Evolutionary conservation across 768 basidiomycete species (phyloP).

Genomic region (Suillus cothurnatus): DNA sequence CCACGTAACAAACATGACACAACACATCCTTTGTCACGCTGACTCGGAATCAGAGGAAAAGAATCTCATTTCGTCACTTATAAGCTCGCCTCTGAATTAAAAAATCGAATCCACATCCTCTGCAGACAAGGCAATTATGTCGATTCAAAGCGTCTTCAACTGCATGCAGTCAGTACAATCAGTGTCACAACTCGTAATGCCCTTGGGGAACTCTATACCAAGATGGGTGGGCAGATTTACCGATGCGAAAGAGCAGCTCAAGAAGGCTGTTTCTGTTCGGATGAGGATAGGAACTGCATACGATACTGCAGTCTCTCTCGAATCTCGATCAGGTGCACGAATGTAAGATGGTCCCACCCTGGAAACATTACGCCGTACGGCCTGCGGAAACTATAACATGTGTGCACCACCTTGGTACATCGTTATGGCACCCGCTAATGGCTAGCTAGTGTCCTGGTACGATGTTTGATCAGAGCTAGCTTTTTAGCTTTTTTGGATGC

Average conservation of each 20-base stretch:
- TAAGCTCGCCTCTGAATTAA: too few species aligned
- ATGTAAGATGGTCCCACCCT: conserved; percentile 26
- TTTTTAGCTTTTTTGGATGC: conserved; percentile 28
- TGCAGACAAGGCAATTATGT: conserved; percentile 14
- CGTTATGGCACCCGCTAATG: neutral
- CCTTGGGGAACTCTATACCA: conserved; percentile 38
- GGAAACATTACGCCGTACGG: conserved; percentile 26
- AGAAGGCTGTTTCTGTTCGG: conserved; percentile 32
- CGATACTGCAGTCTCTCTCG: conserved; percentile 35
- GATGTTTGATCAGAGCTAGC: conserved; percentile 17
- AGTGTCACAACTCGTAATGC: conserved; percentile 12
- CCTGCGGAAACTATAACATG: conserved; percentile 31
- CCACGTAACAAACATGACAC: conserved; percentile 24
- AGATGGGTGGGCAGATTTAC: conserved; percentile 35
- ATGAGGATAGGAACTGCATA: conserved; percentile 24
- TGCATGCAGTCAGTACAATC: conserved; percentile 25
- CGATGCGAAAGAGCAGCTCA: conserved; percentile 40
- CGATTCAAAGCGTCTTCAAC: conserved; percentile 33
- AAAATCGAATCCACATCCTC: too few species aligned
- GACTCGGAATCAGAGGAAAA: too few species aligned
- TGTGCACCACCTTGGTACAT: conserved; percentile 13
- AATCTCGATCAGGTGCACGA: conserved; percentile 39
- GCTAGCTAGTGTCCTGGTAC: conserved; percentile 27
- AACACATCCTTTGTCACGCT: conserved; percentile 22
- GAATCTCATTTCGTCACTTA: too few species aligned